Evolutionary conservation across 2,329 filamentous ascomycete genomes (phyloP).

Genomic region (Elsinoe australis): DNA sequence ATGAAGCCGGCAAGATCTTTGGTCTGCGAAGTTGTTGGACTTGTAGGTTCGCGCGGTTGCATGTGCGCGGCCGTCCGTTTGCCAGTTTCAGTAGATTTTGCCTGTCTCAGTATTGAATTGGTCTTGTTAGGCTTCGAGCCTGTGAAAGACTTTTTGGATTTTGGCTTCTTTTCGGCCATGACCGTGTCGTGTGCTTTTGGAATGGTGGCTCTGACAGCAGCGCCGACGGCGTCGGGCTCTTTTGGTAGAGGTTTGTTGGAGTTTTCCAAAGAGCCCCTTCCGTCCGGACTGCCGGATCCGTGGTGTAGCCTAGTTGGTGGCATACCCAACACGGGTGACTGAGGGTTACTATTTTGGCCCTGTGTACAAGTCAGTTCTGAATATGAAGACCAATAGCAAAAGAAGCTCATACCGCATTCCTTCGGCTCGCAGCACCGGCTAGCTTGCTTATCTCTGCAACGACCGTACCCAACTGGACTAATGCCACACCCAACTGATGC

Average conservation of each 20-base stretch:
- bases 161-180: constrained; percentile 4
- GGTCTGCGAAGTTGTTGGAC: constrained; percentile 9
- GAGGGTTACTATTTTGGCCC: constrained; percentile 10
- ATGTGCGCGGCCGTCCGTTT: constrained; percentile 1
- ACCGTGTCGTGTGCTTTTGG: constrained; percentile 16
- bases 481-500: constrained; percentile 58
- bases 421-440: constrained; percentile 73
- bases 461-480: constrained; percentile 66
- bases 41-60: constrained; percentile 13
- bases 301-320: neutral
- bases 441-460: constrained; percentile 80
- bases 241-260: constrained; percentile 25
- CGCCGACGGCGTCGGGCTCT: constrained; percentile 22
- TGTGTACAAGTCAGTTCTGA: neutral
- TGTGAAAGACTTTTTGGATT: constrained; percentile 1
- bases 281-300: neutral
- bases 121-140: neutral
- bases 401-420: constrained; percentile 66
- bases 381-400: no score
- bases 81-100: constrained; percentile 1
- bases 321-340: neutral
- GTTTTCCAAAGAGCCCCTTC: neutral
- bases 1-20: constrained; percentile 12
- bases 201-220: constrained; percentile 19
- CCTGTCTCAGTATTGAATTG: constrained; percentile 1